Evolutionary conservation across 2,329 filamentous ascomycete species (phyloP).

Genomic region (Trichoderma oligosporum): DNA sequence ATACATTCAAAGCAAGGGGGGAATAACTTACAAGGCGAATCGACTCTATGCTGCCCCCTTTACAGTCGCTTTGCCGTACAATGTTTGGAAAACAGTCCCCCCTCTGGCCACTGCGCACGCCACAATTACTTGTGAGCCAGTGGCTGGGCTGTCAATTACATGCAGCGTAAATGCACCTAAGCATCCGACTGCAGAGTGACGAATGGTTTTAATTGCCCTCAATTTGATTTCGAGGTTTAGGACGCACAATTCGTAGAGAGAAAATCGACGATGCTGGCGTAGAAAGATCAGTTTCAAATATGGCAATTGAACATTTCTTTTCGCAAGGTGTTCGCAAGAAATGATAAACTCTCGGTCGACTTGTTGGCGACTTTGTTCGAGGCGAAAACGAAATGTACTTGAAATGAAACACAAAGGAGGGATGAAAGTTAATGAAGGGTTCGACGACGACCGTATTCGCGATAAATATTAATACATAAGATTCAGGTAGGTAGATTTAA

Average conservation of each 20-base stretch:
- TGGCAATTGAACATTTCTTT: not conserved
- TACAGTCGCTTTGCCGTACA: not conserved
- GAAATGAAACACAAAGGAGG: slow-evolving; percentile 9
- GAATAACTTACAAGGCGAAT: slow-evolving; percentile 3
- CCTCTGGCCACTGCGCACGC: not conserved
- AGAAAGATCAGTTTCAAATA: not conserved
- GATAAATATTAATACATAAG: not conserved
- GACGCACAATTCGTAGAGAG: not conserved
- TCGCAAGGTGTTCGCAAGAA: not conserved
- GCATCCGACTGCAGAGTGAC: not conserved
- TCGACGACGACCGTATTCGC: not conserved
- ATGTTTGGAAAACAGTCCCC: not conserved
- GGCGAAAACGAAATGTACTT: not conserved
- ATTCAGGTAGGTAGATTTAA: not conserved
- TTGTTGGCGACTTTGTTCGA: not conserved
- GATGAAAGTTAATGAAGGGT: not conserved
- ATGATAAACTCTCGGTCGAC: not conserved
- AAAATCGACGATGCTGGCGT: not conserved
- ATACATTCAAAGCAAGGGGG: slow-evolving; percentile 1
- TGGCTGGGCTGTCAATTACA: not conserved
- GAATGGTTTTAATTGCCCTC: not conserved
- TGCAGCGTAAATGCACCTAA: not conserved
- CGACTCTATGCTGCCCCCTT: not conserved
- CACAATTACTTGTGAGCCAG: not conserved
- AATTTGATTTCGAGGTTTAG: not conserved